Evolutionary conservation across 176 grass and related monocot species (phyloP).

Genomic region (Hordeum vulgare): MorexV3_pseudomolecules_assembly NC_058521.1:40697100-40697599

Average conservation of each 20-base stretch:
- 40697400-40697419: too few relatives aligned
- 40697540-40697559: neutral
- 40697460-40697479: too few relatives aligned
- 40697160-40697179: too few relatives aligned
- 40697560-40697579: neutral
- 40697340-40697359: neutral
- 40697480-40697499: neutral
- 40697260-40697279: neutral
- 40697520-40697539: neutral
- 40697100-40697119: too few relatives aligned
- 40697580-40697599: neutral
- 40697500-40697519: neutral
- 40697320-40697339: neutral
- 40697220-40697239: too few relatives aligned
- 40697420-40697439: too few relatives aligned
- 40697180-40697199: too few relatives aligned
- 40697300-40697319: neutral
- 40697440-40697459: too few relatives aligned
- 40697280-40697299: neutral
- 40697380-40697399: too few relatives aligned
- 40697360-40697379: neutral
- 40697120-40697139: too few relatives aligned
- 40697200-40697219: too few relatives aligned
- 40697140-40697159: too few relatives aligned
- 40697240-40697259: neutral